Evolutionary conservation across 2,329 filamentous ascomycete species (phyloP).

Genomic region (Elsinoe australis): DNA sequence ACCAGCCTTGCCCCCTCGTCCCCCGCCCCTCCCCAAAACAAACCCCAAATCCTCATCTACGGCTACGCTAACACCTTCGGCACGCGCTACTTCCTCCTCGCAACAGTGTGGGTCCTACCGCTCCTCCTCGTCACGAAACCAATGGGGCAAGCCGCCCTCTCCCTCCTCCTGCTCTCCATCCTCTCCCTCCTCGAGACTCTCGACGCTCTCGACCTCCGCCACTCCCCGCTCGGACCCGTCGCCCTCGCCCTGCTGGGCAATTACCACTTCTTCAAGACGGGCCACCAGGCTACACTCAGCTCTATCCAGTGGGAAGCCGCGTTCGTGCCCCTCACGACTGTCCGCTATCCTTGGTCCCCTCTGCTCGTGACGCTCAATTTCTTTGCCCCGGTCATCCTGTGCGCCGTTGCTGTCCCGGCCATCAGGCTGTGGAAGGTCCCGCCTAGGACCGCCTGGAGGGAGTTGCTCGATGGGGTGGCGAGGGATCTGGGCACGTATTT

Average conservation of each 20-base stretch:
- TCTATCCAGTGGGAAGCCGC: conserved; percentile 94
- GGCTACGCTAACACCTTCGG: conserved; percentile 93
- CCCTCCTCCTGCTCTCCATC: conserved; percentile 78
- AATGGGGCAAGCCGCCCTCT: conserved; percentile 81
- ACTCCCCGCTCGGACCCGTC: conserved; percentile 71
- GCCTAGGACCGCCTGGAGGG: conserved; percentile 50
- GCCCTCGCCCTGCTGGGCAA: conserved; percentile 81
- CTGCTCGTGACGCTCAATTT: conserved; percentile 76
- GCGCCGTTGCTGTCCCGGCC: conserved; percentile 70
- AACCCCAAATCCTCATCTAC: conserved; percentile 59
- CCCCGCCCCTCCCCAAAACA: conserved; percentile 47
- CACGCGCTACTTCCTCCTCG: conserved; percentile 76
- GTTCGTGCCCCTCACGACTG: conserved; percentile 75
- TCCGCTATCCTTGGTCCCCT: conserved; percentile 85
- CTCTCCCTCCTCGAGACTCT: conserved; percentile 64
- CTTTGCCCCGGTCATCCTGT: conserved; percentile 81
- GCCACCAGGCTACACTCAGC: conserved; percentile 80
- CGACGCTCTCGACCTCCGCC: conserved; percentile 53
- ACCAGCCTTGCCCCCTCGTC: conserved; percentile 26
- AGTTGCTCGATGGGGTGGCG: conserved; percentile 59
- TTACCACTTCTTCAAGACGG: conserved; percentile 96
- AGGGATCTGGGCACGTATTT: conserved; percentile 67
- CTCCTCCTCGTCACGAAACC: conserved; percentile 82
- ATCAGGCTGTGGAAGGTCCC: conserved; percentile 83
- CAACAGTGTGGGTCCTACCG: conserved; percentile 68